Base-by-base conservation (phyloP, 495 filamentous ascomycete genomes). In the Chaetomidium leptoderma region DNA sequence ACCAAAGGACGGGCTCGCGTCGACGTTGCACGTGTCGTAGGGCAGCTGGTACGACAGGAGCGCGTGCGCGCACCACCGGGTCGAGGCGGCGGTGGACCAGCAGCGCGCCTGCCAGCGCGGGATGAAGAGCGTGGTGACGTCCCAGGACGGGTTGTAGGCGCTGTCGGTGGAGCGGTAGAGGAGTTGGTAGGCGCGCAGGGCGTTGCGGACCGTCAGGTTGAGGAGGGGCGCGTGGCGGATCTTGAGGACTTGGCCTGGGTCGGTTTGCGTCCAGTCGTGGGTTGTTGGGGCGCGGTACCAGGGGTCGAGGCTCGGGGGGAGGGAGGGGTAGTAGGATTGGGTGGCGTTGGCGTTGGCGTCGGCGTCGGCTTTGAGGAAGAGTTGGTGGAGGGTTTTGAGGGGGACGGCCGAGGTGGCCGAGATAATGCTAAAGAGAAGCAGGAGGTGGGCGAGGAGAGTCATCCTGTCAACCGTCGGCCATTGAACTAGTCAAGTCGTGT, bases 91-190 rank as follows among this genome's bases (percentile, higher is more conserved):
- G n/a, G 39, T 23, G 17, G 39, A 4, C 16, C 17, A 14, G 47
- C 46, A 58, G 26, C 36, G 54, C 14, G 55, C 17, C 9, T 27
- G 26, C 19, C 63, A 69, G 0, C 23, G 49, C 35, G 79, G 80
- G 21, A 78, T 51, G 35, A 81, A 69, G 16, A 82, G 57, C 0
- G 80, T 82, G 3, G 78, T 77, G 11, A 82, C 79, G 9, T 74
- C 76, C 62, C 73, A 77, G 0, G 74, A 66, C 2, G 80, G 70
- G 7, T 76, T 60, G 37, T 75, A 70, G 23, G 61, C 67, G 13
- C 66, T 62, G 59, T 82, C 67, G 0, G 77, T 81, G 1, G 78
- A 77, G 0, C 78, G 75, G 64, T 74, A 83, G 10, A 83, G 76
- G 47, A 82, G 70, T 48, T 82, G 76, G 55, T 52, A 52, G 35